phyloP scores from a whole-genome alignment of 306 rosid genomes.

The Cajanus cajan region DNA sequence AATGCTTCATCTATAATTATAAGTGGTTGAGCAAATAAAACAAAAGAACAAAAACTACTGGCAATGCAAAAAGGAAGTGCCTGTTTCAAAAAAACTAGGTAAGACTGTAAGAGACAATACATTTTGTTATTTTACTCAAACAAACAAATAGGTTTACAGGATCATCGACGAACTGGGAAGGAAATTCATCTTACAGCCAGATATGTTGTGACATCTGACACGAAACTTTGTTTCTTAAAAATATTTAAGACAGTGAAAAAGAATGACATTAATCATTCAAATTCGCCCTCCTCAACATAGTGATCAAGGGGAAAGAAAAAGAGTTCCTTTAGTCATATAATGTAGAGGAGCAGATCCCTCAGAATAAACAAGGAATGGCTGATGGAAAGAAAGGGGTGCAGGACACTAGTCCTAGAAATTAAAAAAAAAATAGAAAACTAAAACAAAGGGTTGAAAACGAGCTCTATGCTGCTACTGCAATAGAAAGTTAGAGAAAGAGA shows the following conservation, averaged over 20 bases:
- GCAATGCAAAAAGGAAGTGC: conserved; percentile 2
- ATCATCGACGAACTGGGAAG: neutral
- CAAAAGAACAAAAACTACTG: conserved; percentile 11
- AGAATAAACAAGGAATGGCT: neutral
- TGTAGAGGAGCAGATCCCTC: neutral
- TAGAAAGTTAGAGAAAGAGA: neutral
- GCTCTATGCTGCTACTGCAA: neutral
- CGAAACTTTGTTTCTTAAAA: conserved; percentile 16
- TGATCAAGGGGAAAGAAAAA: neutral
- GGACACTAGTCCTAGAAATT: neutral
- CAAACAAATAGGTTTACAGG: neutral
- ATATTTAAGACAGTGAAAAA: conserved; percentile 2
- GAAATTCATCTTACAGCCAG: neutral
- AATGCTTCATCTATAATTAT: conserved; percentile 2
- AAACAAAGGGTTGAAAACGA: neutral
- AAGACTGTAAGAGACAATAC: neutral
- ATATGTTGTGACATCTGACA: neutral
- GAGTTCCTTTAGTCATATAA: neutral
- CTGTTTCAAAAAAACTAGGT: neutral
- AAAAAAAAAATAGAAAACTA: neutral
- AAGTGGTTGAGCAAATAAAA: neutral
- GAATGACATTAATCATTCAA: neutral
- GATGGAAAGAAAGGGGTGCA: neutral
- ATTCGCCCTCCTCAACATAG: neutral
- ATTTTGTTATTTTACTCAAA: neutral